Percentiles rank a stretch among this genome's conserved stretches.
Evolutionary conservation across 352 stramenopile species (phyloP).

Genomic region (Pythium rhizo-oryzae): DNA sequence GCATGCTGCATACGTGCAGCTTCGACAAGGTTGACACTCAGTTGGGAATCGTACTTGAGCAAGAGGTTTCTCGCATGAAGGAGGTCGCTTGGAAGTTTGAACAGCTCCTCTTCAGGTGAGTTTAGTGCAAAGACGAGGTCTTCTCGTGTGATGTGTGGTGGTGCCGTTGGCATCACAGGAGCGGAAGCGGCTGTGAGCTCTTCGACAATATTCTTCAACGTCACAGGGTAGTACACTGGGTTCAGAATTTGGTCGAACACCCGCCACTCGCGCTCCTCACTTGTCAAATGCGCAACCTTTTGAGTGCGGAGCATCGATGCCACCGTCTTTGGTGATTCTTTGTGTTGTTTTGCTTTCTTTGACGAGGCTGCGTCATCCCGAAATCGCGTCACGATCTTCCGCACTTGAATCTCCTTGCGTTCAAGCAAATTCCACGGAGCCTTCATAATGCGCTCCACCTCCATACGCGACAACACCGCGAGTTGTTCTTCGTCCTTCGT

Average conservation of each 20-base stretch:
- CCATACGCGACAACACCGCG: conserved; percentile 56
- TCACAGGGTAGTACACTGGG: conserved; percentile 64
- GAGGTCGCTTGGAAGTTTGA: conserved; percentile 60
- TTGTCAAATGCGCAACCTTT: conserved; percentile 50
- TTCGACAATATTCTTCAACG: conserved; percentile 45
- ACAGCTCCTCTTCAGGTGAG: conserved; percentile 73
- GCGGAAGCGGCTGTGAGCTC: conserved; percentile 6
- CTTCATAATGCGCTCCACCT: conserved; percentile 74
- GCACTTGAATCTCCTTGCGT: conserved; percentile 71
- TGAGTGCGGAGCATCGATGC: conserved; percentile 54
- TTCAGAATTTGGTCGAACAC: conserved; percentile 74
- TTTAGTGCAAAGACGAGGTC: conserved; percentile 63
- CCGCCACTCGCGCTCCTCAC: conserved; percentile 73
- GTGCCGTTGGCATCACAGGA: conserved; percentile 27
- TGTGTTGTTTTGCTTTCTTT: conserved; percentile 12
- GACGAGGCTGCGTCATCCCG: conserved; percentile 46
- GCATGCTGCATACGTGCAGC: conserved; percentile 43
- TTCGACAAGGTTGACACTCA: conserved; percentile 55
- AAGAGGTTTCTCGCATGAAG: conserved; percentile 63
- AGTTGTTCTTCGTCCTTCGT: conserved; percentile 71
- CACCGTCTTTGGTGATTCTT: conserved; percentile 33
- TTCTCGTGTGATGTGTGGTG: conserved; percentile 52
- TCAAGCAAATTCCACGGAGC: conserved; percentile 74
- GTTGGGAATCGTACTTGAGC: conserved; percentile 64
- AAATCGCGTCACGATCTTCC: conserved; percentile 73